Conservation (phyloP, 1,139 yeast species). For the Kodamaea alishanica region DNA sequence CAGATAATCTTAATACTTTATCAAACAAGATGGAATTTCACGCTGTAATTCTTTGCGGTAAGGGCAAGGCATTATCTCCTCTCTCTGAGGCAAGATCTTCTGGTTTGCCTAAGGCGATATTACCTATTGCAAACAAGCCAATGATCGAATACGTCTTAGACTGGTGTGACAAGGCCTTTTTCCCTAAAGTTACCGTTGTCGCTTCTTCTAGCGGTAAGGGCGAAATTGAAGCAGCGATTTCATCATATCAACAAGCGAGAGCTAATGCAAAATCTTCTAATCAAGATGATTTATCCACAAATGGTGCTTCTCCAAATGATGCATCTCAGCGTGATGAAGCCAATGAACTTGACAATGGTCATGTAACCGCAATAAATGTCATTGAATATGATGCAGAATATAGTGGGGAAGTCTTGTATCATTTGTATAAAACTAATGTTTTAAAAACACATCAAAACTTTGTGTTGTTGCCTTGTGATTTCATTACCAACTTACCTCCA, state of each 20-base stretch:
- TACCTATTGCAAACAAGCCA: constrained; percentile 90
- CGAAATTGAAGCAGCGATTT: constrained; percentile 38
- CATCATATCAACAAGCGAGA: constrained; percentile 39
- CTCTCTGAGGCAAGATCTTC: constrained; percentile 56
- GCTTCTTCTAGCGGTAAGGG: constrained; percentile 27
- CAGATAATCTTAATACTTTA: background rate
- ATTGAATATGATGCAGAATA: constrained; percentile 44
- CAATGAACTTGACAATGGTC: constrained; percentile 1
- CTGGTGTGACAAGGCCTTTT: constrained; percentile 90
- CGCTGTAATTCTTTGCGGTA: constrained; percentile 86
- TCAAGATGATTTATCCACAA: constrained; percentile 2
- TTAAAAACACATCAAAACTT: constrained; percentile 46
- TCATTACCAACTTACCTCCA: constrained; percentile 88
- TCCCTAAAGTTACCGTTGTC: constrained; percentile 49
- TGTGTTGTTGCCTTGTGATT: constrained; percentile 87
- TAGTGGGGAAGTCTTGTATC: constrained; percentile 62
- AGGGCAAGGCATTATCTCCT: constrained; percentile 70
- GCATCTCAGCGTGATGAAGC: constrained; percentile 1
- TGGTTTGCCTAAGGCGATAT: constrained; percentile 74
- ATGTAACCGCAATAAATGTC: constrained; percentile 34
- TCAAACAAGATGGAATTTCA: constrained; percentile 71
- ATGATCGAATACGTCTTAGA: constrained; percentile 83
- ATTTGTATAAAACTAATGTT: constrained; percentile 43
- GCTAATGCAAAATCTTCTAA: constrained; percentile 6
- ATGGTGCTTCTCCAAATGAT: constrained; percentile 1